Evolutionary conservation across 768 basidiomycete species (phyloP), one percentile per base, ranked within the genome.

Genomic region (Asterophora parasitica): DNA sequence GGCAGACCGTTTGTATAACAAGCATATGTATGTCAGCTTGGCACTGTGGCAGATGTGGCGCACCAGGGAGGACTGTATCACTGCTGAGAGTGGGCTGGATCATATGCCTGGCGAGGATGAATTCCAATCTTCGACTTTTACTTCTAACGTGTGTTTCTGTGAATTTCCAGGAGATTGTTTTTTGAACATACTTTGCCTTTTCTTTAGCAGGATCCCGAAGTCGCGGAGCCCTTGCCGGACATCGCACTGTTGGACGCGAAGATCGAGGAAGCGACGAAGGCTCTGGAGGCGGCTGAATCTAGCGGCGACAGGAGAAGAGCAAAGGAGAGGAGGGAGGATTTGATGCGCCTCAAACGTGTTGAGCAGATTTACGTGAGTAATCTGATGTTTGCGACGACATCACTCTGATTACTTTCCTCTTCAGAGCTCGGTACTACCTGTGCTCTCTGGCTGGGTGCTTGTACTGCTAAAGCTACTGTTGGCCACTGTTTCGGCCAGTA

Each of bases 1-100:
- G 64, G 96, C 96, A 1, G 92, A 95, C 64, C 81, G 79, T 44
- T 75, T 99, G 36, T 98, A 94, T 63, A 79, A 81, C 53, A 81
- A 79, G 53, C 92, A 98, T 61, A 86, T 95, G 82, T 86, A 96
- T 60, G 76, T 97, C 50, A 88, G 90, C 40, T 72, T 94, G 42
- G 80, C 92, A 17, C 69, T 97, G 13, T 82, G 82, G 70, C 96
- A 99, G 70, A 91, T 94, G 82, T 97, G 92, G 91, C 78, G 86
- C 62, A 88, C 92, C 13, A 76, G 96, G 56, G 94, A 97, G 65
- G 95, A 98, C 59, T 97, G 88, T 60, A 90, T 96, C 77, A 84
- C 85, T 1, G 81, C 83, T 39, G 96, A 99, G 69, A 92, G 92
- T 60, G 96, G 96, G 10, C 66, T 96, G 50, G 88, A 92, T 16